Conservation (phyloP, 2,329 filamentous ascomycete species). For the Fusarium oligoseptatum region DNA sequence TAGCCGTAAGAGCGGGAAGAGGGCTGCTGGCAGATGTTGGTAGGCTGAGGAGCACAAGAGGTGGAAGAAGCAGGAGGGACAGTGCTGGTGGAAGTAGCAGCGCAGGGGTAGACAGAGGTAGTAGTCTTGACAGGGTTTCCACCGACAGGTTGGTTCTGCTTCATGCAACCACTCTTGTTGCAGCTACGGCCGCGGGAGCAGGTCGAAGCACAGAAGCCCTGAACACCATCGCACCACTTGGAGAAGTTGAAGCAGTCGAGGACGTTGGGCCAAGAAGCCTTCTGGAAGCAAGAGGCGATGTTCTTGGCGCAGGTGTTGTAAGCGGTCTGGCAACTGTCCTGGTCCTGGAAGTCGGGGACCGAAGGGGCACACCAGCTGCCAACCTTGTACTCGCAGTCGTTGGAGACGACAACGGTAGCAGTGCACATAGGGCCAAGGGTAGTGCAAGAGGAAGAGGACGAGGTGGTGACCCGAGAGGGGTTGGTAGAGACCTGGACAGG, state of each 20-base stretch:
- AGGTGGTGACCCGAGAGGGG: slow-evolving; percentile 41
- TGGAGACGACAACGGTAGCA: slow-evolving; percentile 58
- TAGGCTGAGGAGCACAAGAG: slow-evolving; percentile 60
- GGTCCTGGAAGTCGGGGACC: slow-evolving; percentile 62
- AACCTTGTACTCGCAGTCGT: slow-evolving; percentile 67
- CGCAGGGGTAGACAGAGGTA: slow-evolving; percentile 53
- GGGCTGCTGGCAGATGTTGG: slow-evolving; percentile 67
- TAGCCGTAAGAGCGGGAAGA: slow-evolving; percentile 73
- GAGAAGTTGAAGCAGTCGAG: slow-evolving; percentile 65
- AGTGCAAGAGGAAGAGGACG: slow-evolving; percentile 47
- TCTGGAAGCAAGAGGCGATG: slow-evolving; percentile 63
- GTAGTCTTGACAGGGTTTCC: slow-evolving; percentile 52
- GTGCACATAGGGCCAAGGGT: slow-evolving; percentile 61
- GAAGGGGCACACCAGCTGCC: slow-evolving; percentile 67
- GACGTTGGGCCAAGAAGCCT: slow-evolving; percentile 63
- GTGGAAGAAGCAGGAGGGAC: slow-evolving; percentile 49
- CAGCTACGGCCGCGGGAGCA: slow-evolving; percentile 48
- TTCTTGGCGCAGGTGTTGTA: slow-evolving; percentile 62
- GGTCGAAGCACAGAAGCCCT: slow-evolving; percentile 60
- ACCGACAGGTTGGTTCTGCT: slow-evolving; percentile 56
- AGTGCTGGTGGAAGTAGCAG: slow-evolving; percentile 47
- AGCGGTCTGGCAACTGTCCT: slow-evolving; percentile 56
- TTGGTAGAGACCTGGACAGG: slow-evolving; percentile 44
- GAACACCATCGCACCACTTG: slow-evolving; percentile 63
- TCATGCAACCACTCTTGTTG: slow-evolving; percentile 60